phyloP scores from a whole-genome alignment of 208 protist genomes.

The Polymyxa betae region DNA sequence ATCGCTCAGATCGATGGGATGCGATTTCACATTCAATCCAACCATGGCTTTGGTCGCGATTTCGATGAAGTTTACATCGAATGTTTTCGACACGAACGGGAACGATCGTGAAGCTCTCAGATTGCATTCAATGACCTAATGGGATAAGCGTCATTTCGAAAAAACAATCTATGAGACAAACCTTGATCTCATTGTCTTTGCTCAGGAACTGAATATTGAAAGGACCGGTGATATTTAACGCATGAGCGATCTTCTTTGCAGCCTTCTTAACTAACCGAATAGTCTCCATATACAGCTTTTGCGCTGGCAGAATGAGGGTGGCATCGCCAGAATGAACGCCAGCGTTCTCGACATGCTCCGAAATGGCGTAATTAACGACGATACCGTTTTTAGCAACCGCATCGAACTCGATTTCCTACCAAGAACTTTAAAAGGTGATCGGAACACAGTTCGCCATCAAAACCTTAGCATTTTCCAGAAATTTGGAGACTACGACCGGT shows the following conservation, averaged over 20 bases:
- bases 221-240: slow-evolving; percentile 84
- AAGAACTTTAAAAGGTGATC: neutral
- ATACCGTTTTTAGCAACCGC: slow-evolving; percentile 92
- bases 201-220: slow-evolving; percentile 99
- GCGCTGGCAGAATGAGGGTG: slow-evolving; percentile 90
- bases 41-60: slow-evolving; percentile 78
- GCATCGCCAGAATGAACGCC: slow-evolving; percentile 95
- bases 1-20: slow-evolving; percentile 52
- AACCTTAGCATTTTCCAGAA: slow-evolving; percentile 86
- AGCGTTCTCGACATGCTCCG: slow-evolving; percentile 97
- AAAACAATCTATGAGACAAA: slow-evolving; percentile 53
- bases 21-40: slow-evolving; percentile 59
- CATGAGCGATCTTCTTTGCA: slow-evolving; percentile 59
- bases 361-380: slow-evolving; percentile 93
- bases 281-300: slow-evolving; percentile 87
- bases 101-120: slow-evolving; percentile 93
- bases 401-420: slow-evolving; percentile 94
- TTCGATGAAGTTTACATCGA: slow-evolving; percentile 87
- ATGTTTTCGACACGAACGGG: slow-evolving; percentile 85
- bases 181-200: slow-evolving; percentile 87
- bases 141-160: neutral
- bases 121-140: slow-evolving; percentile 93
- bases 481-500: slow-evolving; percentile 95
- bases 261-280: slow-evolving; percentile 69
- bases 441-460: neutral